Conservation (phyloP, 129 eudicot species). For the Calendula officinalis region DNA sequence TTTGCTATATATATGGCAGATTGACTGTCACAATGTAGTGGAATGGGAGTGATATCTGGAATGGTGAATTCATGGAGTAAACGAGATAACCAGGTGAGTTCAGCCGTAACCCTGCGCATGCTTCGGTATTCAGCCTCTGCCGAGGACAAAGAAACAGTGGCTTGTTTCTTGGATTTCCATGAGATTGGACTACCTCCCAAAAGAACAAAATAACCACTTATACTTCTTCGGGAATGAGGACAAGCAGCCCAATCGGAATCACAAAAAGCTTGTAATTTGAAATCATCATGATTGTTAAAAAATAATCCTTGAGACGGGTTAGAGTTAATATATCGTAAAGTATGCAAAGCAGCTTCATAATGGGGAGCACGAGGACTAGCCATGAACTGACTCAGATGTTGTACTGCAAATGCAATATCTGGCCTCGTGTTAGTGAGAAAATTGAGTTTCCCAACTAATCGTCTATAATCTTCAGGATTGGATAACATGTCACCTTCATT, state of each 20-base stretch:
- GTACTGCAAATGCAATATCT: neutral
- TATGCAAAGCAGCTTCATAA: neutral
- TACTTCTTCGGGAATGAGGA: neutral
- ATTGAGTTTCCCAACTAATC: neutral
- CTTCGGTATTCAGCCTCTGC: neutral
- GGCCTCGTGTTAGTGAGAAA: neutral
- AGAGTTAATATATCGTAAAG: neutral
- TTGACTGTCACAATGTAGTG: too few species aligned
- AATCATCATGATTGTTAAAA: neutral
- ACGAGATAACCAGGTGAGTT: neutral
- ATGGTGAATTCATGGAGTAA: too few species aligned
- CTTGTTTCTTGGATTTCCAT: neutral
- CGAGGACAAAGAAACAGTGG: neutral
- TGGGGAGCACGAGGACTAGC: neutral
- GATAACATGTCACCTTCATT: too few species aligned
- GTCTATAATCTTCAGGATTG: neutral
- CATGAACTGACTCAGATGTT: neutral
- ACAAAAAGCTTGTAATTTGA: neutral
- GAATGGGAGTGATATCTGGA: too few species aligned
- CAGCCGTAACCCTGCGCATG: neutral
- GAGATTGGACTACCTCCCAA: neutral
- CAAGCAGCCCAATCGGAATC: neutral
- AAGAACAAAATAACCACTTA: neutral
- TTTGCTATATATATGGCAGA: too few species aligned
- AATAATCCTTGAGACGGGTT: neutral